phyloP scores from a whole-genome alignment of 495 filamentous ascomycete species.

The Friedmanniomyces simplex region DNA sequence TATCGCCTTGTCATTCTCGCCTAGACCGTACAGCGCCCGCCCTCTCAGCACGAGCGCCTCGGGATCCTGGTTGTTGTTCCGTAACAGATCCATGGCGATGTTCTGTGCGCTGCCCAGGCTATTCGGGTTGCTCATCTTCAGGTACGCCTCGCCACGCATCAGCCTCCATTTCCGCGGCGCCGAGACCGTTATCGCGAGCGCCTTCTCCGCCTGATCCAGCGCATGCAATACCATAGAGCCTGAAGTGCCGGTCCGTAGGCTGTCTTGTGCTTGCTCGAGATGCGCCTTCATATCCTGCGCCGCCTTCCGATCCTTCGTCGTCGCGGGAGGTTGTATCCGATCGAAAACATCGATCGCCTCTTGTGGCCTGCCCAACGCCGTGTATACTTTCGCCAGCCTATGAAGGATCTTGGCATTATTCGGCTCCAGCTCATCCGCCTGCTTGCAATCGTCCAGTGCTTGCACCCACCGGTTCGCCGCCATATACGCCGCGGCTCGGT shows the following conservation, averaged over 20 bases:
- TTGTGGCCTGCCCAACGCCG: slow-evolving; percentile 68
- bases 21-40: slow-evolving; percentile 75
- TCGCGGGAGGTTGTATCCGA: slow-evolving; percentile 62
- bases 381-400: slow-evolving; percentile 80
- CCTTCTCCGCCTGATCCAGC: slow-evolving; percentile 74
- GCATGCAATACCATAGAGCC: slow-evolving; percentile 90
- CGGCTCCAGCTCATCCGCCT: slow-evolving; percentile 70
- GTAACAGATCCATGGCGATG: slow-evolving; percentile 74
- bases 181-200: slow-evolving; percentile 59
- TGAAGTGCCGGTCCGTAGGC: slow-evolving; percentile 55
- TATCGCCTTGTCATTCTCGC: slow-evolving; percentile 91
- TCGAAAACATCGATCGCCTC: slow-evolving; percentile 74
- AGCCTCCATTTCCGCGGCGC: slow-evolving; percentile 87
- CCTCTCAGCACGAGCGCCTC: slow-evolving; percentile 88
- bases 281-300: slow-evolving; percentile 77
- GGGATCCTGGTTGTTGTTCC: slow-evolving; percentile 79
- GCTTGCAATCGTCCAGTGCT: slow-evolving; percentile 75
- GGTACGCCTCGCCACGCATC: slow-evolving; percentile 84
- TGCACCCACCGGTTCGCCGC: slow-evolving; percentile 62
- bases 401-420: slow-evolving; percentile 76
- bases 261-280: slow-evolving; percentile 68
- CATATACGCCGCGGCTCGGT: slow-evolving; percentile 91
- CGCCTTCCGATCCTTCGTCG: slow-evolving; percentile 67
- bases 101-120: slow-evolving; percentile 84
- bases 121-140: slow-evolving; percentile 86